These are phyloP conservation scores for Candida orba DNA, from an alignment of 805 yeast species.

Conservation along the genomic window DNA sequence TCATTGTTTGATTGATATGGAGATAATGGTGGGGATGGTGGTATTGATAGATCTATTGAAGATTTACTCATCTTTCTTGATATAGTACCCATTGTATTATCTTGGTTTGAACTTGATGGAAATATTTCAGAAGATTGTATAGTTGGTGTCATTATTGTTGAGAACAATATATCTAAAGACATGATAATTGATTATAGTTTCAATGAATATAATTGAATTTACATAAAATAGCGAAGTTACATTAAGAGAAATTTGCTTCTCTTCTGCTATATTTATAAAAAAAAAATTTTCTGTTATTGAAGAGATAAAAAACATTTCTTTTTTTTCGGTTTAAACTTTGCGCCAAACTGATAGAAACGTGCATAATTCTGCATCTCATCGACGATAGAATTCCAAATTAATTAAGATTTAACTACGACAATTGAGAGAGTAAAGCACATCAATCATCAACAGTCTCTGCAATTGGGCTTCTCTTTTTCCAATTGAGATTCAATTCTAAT, in stretches of 20 bases:
- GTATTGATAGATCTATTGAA: constrained; percentile 27
- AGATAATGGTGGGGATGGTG: constrained; percentile 42
- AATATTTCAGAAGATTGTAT: constrained; percentile 7
- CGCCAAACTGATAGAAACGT: constrained; percentile 3
- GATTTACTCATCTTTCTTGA: constrained; percentile 22
- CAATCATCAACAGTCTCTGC: not conserved
- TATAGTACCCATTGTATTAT: constrained; percentile 8
- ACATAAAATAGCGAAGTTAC: not conserved
- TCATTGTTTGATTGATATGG: constrained; percentile 27
- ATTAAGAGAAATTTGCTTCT: not conserved
- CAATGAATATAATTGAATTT: not conserved
- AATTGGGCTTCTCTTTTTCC: not conserved
- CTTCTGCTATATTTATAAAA: not conserved
- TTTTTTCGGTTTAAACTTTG: not conserved
- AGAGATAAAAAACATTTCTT: not conserved
- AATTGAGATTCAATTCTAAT: not conserved
- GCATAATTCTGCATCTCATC: not conserved
- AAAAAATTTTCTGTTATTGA: not conserved
- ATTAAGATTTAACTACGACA: not conserved
- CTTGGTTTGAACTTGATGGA: not conserved
- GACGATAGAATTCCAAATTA: not conserved
- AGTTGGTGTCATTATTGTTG: constrained; percentile 22
- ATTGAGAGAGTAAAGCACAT: not conserved
- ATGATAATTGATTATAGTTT: not conserved
- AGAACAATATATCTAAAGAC: constrained; percentile 7